Percentiles rank a stretch among this genome's conserved stretches.
Evolutionary conservation across 352 stramenopile species (phyloP).

Genomic region (Phytophthora sp.): DNA sequence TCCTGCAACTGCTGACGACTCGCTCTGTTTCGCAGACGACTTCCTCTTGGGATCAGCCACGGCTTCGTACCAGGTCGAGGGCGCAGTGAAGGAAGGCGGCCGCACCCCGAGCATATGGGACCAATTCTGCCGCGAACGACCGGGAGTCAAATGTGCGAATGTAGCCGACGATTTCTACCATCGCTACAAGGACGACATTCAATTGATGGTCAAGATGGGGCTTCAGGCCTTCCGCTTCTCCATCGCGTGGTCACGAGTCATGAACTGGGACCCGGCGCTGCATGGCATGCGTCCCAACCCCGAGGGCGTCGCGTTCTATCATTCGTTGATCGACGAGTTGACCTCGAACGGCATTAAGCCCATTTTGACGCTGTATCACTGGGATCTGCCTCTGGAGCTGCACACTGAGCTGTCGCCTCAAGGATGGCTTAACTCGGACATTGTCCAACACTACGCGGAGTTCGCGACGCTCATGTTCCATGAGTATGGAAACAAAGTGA

Average conservation of each 20-base stretch:
- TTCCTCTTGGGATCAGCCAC: conserved; percentile 91
- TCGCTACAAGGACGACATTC: conserved; percentile 89
- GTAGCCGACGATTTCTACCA: conserved; percentile 95
- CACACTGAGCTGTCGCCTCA: conserved; percentile 59
- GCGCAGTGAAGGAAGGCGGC: conserved; percentile 72
- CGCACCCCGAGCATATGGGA: conserved; percentile 92
- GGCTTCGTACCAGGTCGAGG: conserved; percentile 93
- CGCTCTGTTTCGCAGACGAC: conserved; percentile 43
- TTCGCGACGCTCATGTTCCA: conserved; percentile 91
- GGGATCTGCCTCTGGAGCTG: conserved; percentile 91
- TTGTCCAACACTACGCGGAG: conserved; percentile 69
- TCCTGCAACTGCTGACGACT: conserved; percentile 9
- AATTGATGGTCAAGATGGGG: conserved; percentile 90
- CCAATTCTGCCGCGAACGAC: conserved; percentile 70
- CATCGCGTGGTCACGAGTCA: conserved; percentile 91
- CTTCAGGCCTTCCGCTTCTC: conserved; percentile 94
- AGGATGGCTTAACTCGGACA: conserved; percentile 60
- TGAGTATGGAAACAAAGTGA: conserved; percentile 91
- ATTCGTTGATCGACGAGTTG: conserved; percentile 89
- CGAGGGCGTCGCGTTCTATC: conserved; percentile 92
- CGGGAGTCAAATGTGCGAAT: conserved; percentile 81
- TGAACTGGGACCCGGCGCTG: conserved; percentile 70
- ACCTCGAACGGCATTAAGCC: conserved; percentile 76
- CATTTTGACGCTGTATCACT: conserved; percentile 14
- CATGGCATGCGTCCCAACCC: conserved; percentile 77